Conservation (phyloP, 495 filamentous ascomycete species). For the Neurospora sp. region DNA sequence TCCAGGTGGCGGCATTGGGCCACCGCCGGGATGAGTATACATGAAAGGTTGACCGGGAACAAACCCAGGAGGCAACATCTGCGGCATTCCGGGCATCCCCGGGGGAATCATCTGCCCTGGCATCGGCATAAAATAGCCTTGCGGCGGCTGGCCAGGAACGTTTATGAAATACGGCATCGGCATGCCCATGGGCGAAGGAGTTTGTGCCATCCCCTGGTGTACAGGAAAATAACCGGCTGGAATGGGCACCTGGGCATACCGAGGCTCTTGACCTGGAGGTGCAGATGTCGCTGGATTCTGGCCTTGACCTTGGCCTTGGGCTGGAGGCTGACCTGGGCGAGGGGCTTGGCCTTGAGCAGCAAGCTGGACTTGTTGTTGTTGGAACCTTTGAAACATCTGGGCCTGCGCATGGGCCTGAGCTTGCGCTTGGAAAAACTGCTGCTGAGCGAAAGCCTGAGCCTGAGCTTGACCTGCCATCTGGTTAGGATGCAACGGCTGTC, state of each 20-base stretch:
- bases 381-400: not conserved
- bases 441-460: not conserved
- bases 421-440: not conserved
- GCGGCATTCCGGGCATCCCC: conserved; percentile 1
- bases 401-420: not conserved
- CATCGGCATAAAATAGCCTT: not conserved
- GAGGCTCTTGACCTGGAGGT: conserved; percentile 17
- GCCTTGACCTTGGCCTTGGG: not conserved
- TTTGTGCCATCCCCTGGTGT: not conserved
- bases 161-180: conserved; percentile 30
- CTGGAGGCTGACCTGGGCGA: not conserved
- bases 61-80: not conserved
- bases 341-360: conserved; percentile 2
- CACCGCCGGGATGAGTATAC: not conserved
- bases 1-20: not conserved
- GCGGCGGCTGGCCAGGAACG: conserved; percentile 9
- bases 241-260: conserved; percentile 38
- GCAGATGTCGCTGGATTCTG: not conserved
- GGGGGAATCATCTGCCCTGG: not conserved
- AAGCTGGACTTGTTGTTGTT: not conserved
- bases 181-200: conserved; percentile 23
- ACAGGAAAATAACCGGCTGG: conserved; percentile 26
- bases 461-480: not conserved
- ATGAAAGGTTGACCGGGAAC: conserved; percentile 1
- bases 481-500: not conserved